Base-by-base conservation (phyloP, 306 rosid species). In the Neltuma alba region DNA sequence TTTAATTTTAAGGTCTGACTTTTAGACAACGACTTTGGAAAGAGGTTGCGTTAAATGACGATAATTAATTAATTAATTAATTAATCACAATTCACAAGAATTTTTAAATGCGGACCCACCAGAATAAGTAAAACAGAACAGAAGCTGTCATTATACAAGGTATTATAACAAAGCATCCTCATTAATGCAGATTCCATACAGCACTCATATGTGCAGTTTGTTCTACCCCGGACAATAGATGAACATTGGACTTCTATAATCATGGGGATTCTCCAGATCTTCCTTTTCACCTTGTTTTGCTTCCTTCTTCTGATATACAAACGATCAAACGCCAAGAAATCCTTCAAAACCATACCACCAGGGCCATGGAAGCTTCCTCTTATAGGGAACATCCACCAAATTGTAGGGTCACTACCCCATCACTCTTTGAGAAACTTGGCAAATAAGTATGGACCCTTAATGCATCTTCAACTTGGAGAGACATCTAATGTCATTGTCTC, bases 381-480 rank as follows among this genome's bases (percentile, higher is more conserved):
- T 4, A 31, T 71, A 38, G 82, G 77, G 0, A 70, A 79, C 62
- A 3, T 79, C 11, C 79, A 42, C 9, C 36, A 27, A 12, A 1
- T 25, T 78, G 41, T 10, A 58, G 73, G 67, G 11, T 13, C 38
- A 2, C 20, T 61, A 13, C 67, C 37, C 9, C 67, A 61, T 15
- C 67, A 33, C 1, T 5, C 38, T 3, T 7, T 61, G 3, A 61
- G 38, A 61, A 9, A 30, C n/a, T 33, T 83, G 45, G 73, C 80
- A 50, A 58, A 40, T 11, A 79, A 74, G 14, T 27, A 79, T 68
- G 86, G 86, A 2, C 73, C 72, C 58, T 1, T 52, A n/a, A 50
- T 50, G 58, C 58, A 50, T 4, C 58, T 50, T n/a, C 67, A 45
- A 3, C 38, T 61, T 0, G 38, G 38, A 6, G 10, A 61, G 38